These are phyloP conservation scores for Annulohypoxylon moriforme DNA, from an alignment of 495 filamentous ascomycete genomes.

Conservation along the genomic window DNA sequence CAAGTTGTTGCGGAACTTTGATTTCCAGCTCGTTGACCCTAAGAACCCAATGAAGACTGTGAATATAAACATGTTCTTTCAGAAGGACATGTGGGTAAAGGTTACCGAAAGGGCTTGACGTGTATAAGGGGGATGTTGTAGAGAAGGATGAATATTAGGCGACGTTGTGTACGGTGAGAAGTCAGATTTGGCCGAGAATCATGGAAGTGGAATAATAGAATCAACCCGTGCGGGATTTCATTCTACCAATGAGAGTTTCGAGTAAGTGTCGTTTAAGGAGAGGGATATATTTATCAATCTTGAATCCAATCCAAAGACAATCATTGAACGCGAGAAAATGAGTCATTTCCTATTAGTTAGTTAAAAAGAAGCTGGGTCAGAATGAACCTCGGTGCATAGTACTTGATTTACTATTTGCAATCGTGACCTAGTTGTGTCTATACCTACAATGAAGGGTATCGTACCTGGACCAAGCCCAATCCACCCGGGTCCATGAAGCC, in stretches of 20 bases:
- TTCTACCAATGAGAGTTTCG: not conserved
- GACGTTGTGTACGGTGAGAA: not conserved
- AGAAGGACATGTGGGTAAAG: slow-evolving; percentile 48
- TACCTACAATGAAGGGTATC: slow-evolving; percentile 48
- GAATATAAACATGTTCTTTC: slow-evolving; percentile 45
- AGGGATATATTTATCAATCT: not conserved
- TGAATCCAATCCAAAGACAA: not conserved
- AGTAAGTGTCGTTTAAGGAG: not conserved
- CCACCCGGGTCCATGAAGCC: slow-evolving; percentile 26
- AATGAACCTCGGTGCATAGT: slow-evolving; percentile 14
- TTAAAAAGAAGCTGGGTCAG: not conserved
- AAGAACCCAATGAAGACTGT: slow-evolving; percentile 21
- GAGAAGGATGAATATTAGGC: not conserved
- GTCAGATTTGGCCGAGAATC: not conserved
- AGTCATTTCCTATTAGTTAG: not conserved
- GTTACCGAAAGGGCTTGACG: slow-evolving; percentile 37
- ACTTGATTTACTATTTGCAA: slow-evolving; percentile 43
- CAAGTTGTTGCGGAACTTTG: slow-evolving; percentile 34
- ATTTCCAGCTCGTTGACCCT: slow-evolving; percentile 34
- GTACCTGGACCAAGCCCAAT: slow-evolving; percentile 38
- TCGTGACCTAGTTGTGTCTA: slow-evolving; percentile 37
- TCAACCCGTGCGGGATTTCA: not conserved
- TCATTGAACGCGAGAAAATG: not conserved
- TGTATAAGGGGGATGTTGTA: not conserved
- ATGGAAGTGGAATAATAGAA: not conserved